Evolutionary conservation across 2,329 filamentous ascomycete species (phyloP).

Genomic region (Hansfordia pulvinata): DNA sequence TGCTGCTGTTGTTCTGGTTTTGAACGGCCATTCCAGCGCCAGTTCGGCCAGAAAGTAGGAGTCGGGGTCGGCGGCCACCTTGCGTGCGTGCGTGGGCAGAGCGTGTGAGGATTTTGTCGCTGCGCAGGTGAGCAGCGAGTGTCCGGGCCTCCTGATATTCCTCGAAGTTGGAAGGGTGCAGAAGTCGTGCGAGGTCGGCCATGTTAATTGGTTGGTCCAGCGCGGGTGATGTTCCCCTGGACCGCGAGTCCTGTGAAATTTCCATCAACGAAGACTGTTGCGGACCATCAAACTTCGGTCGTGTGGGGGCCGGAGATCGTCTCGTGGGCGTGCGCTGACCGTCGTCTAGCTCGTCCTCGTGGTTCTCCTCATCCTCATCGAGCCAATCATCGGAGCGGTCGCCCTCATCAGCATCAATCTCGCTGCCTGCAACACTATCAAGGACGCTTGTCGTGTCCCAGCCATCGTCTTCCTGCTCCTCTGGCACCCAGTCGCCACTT

Average conservation of each 20-base stretch:
- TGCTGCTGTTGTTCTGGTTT: constrained; percentile 15
- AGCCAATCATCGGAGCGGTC: constrained; percentile 33
- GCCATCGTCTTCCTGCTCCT: constrained; percentile 36
- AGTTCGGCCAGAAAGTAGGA: constrained; percentile 55
- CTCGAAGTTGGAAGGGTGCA: constrained; percentile 66
- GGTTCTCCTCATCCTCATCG: constrained; percentile 17
- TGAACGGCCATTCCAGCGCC: no score
- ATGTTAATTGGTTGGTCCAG: constrained; percentile 51
- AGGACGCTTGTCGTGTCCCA: constrained; percentile 72
- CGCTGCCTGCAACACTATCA: constrained; percentile 23
- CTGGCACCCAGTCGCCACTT: constrained; percentile 63
- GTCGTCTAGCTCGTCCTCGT: constrained; percentile 30
- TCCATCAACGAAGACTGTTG: no score
- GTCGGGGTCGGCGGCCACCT: constrained; percentile 53
- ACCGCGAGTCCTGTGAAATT: no score
- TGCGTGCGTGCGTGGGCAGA: constrained; percentile 58
- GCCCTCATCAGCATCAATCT: constrained; percentile 27
- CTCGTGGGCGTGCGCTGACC: constrained; percentile 65
- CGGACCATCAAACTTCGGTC: no score
- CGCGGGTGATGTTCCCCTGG: constrained; percentile 46
- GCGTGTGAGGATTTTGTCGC: constrained; percentile 64
- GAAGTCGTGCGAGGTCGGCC: constrained; percentile 60
- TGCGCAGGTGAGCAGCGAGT: constrained; percentile 66
- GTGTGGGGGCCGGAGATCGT: no score
- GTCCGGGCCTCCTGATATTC: constrained; percentile 71